phyloP scores from a whole-genome alignment of 805 yeast species.

The Pichia paraexigua region DNA sequence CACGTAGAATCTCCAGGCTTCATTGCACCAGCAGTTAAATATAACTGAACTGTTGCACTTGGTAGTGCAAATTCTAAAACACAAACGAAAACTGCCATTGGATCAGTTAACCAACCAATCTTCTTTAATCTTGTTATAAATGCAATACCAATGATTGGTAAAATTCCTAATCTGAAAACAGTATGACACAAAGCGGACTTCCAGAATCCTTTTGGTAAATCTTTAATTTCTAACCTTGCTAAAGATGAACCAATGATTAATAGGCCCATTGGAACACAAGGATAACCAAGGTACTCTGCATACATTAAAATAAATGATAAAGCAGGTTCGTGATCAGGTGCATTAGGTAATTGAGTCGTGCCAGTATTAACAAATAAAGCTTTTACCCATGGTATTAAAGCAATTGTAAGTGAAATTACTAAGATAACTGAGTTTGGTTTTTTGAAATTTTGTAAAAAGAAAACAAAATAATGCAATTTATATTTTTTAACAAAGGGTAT shows the following conservation, averaged over 20 bases:
- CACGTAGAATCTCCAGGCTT: conserved; percentile 38
- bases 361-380: conserved; percentile 35
- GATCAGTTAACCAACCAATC: conserved; percentile 41
- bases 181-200: conserved; percentile 42
- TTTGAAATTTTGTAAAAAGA: conserved; percentile 36
- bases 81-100: conserved; percentile 35
- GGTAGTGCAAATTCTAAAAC: conserved; percentile 46
- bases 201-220: conserved; percentile 48
- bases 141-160: conserved; percentile 49
- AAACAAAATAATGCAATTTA: conserved; percentile 23
- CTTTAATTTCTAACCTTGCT: conserved; percentile 39
- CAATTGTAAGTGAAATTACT: conserved; percentile 36
- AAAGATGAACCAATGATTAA: conserved; percentile 47
- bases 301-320: conserved; percentile 45
- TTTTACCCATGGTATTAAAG: conserved; percentile 48
- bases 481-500: conserved; percentile 24
- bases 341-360: conserved; percentile 24
- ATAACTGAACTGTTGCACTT: conserved; percentile 52
- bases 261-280: conserved; percentile 50
- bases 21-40: conserved; percentile 49
- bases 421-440: conserved; percentile 44
- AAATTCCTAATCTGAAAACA: conserved; percentile 32
- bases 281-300: conserved; percentile 40
- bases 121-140: conserved; percentile 37
- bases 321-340: conserved; percentile 48